These are phyloP conservation scores for Neocucurbitaria cava DNA, from an alignment of 2,329 filamentous ascomycete genomes.

Conservation along the genomic window DNA sequence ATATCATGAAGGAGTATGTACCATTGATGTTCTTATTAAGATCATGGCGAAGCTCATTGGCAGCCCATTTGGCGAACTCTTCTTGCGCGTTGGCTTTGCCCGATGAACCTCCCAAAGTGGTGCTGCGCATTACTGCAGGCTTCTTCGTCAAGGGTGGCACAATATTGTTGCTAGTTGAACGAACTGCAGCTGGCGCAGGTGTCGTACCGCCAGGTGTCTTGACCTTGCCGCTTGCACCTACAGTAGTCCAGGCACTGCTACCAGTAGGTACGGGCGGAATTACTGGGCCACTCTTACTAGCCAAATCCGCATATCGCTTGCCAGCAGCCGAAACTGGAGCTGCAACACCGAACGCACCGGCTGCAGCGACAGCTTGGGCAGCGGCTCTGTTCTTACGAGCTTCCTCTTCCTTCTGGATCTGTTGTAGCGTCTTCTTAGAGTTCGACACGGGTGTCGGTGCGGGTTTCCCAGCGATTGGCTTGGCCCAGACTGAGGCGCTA, in stretches of 20 bases:
- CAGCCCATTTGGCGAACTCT: slow-evolving; percentile 94
- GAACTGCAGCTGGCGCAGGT: slow-evolving; percentile 54
- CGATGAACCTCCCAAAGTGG: slow-evolving; percentile 52
- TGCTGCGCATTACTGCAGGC: slow-evolving; percentile 59
- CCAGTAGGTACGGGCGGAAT: slow-evolving; percentile 52
- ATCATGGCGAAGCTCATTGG: slow-evolving; percentile 78
- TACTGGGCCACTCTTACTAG: slow-evolving; percentile 72
- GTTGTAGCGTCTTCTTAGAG: slow-evolving; percentile 87
- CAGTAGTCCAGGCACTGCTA: slow-evolving; percentile 83
- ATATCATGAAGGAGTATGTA: slow-evolving; percentile 48
- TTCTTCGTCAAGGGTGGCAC: slow-evolving; percentile 58
- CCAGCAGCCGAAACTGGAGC: slow-evolving; percentile 58
- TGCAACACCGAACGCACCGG: slow-evolving; percentile 53
- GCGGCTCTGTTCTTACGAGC: slow-evolving; percentile 79
- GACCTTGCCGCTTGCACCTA: slow-evolving; percentile 90
- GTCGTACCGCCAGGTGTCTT: slow-evolving; percentile 73
- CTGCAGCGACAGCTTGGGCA: slow-evolving; percentile 56
- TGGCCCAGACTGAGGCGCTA: slow-evolving; percentile 67
- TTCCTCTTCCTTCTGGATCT: slow-evolving; percentile 97
- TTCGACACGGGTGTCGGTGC: slow-evolving; percentile 47
- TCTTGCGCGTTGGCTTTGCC: slow-evolving; percentile 74
- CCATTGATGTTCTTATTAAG: slow-evolving; percentile 71
- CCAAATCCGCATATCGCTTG: slow-evolving; percentile 95
- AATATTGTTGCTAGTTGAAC: slow-evolving; percentile 56
- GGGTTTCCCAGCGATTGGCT: slow-evolving; percentile 60